Conservation (phyloP, 345 rosid genomes). For the Citrus reticulata region DNA sequence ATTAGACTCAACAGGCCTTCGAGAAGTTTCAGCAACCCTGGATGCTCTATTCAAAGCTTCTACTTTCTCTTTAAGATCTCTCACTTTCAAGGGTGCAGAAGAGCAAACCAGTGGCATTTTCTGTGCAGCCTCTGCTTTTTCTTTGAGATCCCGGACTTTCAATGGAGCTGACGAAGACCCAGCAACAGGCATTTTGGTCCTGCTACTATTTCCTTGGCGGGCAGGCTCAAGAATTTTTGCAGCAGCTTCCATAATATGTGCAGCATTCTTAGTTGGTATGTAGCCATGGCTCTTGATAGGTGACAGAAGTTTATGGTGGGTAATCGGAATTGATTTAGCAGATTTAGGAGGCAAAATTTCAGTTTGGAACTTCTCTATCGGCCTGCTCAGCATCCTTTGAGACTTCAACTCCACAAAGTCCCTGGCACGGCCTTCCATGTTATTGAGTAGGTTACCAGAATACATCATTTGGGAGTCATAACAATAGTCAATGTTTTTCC, state of each 20-base stretch:
- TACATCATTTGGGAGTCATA: conserved; percentile 42
- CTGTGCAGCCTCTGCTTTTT: conserved; percentile 63
- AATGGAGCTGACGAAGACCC: conserved; percentile 65
- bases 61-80: conserved; percentile 44
- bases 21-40: conserved; percentile 43
- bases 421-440: conserved; percentile 35
- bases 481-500: conserved; percentile 49
- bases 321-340: conserved; percentile 88
- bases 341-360: conserved; percentile 92
- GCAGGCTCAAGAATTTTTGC: conserved; percentile 67
- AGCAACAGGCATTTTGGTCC: conserved; percentile 43
- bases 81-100: conserved; percentile 33
- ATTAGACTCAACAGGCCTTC: conserved; percentile 46
- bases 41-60: conserved; percentile 44
- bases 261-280: conserved; percentile 75
- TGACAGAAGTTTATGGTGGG: conserved; percentile 86
- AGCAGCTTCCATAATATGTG: conserved; percentile 96
- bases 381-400: conserved; percentile 47
- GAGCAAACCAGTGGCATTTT: conserved; percentile 35
- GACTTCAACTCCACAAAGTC: conserved; percentile 38
- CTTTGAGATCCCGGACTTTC: conserved; percentile 61
- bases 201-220: conserved; percentile 37
- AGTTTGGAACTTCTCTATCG: conserved; percentile 89
- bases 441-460: conserved; percentile 50
- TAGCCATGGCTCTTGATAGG: conserved; percentile 92